Conservation (phyloP, 2,329 filamentous ascomycete genomes). For the Ceratocystis alfenasii region DNA sequence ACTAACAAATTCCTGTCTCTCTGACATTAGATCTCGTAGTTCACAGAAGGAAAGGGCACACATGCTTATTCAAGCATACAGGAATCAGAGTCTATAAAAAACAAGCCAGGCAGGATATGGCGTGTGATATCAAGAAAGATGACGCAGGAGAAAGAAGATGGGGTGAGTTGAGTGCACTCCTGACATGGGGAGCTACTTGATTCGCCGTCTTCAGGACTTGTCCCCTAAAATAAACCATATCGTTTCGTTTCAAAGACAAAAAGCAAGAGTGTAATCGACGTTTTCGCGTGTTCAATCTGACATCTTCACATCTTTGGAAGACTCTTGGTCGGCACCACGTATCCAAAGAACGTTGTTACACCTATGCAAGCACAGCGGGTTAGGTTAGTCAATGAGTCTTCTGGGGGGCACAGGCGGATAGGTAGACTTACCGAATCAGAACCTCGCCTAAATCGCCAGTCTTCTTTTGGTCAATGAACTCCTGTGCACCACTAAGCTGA, state of each 20-base stretch:
- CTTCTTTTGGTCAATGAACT: conserved; percentile 80
- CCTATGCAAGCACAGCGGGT: conserved; percentile 33
- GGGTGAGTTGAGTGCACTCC: background rate
- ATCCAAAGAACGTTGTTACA: conserved; percentile 99
- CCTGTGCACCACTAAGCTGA: conserved; percentile 78
- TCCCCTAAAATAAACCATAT: conserved; percentile 3
- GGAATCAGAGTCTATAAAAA: conserved; percentile 13
- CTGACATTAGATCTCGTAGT: background rate
- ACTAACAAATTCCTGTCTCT: background rate
- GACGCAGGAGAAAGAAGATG: conserved; percentile 8
- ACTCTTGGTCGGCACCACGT: conserved; percentile 41
- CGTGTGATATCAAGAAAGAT: conserved; percentile 21
- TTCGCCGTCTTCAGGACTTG: background rate
- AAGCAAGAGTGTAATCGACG: background rate
- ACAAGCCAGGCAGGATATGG: conserved; percentile 17
- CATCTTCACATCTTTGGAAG: conserved; percentile 41
- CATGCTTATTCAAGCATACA: conserved; percentile 14
- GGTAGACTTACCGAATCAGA: conserved; percentile 61
- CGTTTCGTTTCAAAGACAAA: conserved; percentile 12
- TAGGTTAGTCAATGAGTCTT: conserved; percentile 2
- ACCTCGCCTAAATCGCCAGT: conserved; percentile 81
- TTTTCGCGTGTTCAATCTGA: conserved; percentile 33
- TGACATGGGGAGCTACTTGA: background rate
- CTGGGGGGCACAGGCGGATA: background rate
- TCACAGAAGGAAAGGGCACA: background rate